Base-by-base conservation (phyloP, 2,329 filamentous ascomycete species). In the Xylariaceae sp. region DNA sequence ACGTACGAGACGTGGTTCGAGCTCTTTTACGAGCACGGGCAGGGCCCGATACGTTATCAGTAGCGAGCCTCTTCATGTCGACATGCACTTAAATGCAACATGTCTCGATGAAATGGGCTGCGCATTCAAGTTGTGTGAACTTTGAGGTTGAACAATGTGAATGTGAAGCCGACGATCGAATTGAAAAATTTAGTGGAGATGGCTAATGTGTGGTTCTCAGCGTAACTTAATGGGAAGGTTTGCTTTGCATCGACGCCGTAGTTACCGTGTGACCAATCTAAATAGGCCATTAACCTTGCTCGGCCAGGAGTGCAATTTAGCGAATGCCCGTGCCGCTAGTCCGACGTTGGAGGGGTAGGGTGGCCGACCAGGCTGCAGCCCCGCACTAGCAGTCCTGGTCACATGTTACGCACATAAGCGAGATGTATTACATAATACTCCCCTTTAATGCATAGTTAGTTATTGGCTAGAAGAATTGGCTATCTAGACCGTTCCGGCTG, bases 51-150 rank as follows among this genome's bases (percentile, higher is more conserved):
- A 40, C 34, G 13, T 51, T 44, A 26, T 61, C 56, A 8, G 37
- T 40, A 6, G 54, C 56, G 46, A 58, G 59, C 47, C 66, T 57
- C 54, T 68, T 68, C 65, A 67, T 67, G 2, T n/a, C 50, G 30
- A 21, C 5, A 3, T 15, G 3, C 5, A 1, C 21, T 12, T 1
- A 6, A 37, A 15, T 10, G 37, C 37, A 50, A 34, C 32, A 47
- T 45, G 2, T 46, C 32, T 36, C 22, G 49, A 56, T 50, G 21
- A 50, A 59, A 55, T 45, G 18, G 16, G 9, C 22, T 18, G 45
- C 34, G 16, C 52, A 19, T n/a, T n/a, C 26, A 54, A 5, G 39
- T 12, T 12, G 37, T n/a, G 30, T 16, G 44, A 40, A 29, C 34
- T 21, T 43, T 5, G 7, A 12, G 43, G 47, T 29, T 32, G 32